These are phyloP conservation scores for Chernovozyma sophiae-reginae DNA, from an alignment of 1,139 yeast genomes.

Conservation along the genomic window DNA sequence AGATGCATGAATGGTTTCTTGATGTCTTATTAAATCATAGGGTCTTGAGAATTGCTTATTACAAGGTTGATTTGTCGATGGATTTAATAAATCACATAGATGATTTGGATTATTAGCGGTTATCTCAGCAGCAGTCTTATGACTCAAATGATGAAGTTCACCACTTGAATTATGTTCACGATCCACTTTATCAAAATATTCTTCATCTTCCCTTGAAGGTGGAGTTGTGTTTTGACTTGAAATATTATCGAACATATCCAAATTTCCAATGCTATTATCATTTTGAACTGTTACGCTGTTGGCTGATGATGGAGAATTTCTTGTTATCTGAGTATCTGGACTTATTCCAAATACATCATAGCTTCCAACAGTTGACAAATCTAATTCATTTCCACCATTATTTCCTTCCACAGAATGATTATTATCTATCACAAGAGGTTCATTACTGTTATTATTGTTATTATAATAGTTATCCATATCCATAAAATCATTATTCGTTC, in stretches of 20 bases:
- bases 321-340: neutral
- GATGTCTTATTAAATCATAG: constrained; percentile 47
- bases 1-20: constrained; percentile 47
- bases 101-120: constrained; percentile 31
- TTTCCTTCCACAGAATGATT: neutral
- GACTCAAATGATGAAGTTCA: constrained; percentile 6
- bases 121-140: constrained; percentile 20
- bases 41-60: constrained; percentile 46
- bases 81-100: constrained; percentile 52
- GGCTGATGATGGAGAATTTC: neutral
- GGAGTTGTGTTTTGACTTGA: constrained; percentile 6
- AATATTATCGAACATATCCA: constrained; percentile 6
- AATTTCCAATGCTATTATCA: constrained; percentile 3
- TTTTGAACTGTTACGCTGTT: constrained; percentile 2
- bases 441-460: constrained; percentile 5
- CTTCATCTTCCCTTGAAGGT: constrained; percentile 1
- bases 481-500: constrained; percentile 11
- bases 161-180: neutral
- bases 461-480: constrained; percentile 15
- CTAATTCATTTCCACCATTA: neutral
- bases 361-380: neutral
- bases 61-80: constrained; percentile 44
- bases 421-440: neutral
- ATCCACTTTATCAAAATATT: neutral
- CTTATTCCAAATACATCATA: neutral